Percentiles rank a stretch among this genome's conserved stretches.
These are phyloP conservation scores for bread wheat (Triticum aestivum) DNA, from an alignment of 176 grass and related monocot species.

Conservation along the genomic window IWGSC_CS_RefSeq_v2.1 NC_057801.1:844621812-844622311, in stretches of 20 bases:
- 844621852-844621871: neutral
- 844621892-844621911: neutral
- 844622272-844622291: neutral
- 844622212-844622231: too few relatives aligned
- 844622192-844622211: neutral
- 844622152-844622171: neutral
- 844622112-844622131: neutral
- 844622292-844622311: neutral
- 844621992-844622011: neutral
- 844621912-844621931: too few relatives aligned
- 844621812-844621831: neutral
- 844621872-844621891: neutral
- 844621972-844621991: neutral
- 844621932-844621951: neutral
- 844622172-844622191: neutral
- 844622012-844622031: neutral
- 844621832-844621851: too few relatives aligned
- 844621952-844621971: neutral
- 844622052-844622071: neutral
- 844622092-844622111: neutral
- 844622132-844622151: neutral
- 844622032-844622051: neutral
- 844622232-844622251: neutral
- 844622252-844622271: accelerated
- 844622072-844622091: neutral